phyloP scores from a whole-genome alignment of 2,329 filamentous ascomycete genomes.

The Trichoderma sp. region DNA sequence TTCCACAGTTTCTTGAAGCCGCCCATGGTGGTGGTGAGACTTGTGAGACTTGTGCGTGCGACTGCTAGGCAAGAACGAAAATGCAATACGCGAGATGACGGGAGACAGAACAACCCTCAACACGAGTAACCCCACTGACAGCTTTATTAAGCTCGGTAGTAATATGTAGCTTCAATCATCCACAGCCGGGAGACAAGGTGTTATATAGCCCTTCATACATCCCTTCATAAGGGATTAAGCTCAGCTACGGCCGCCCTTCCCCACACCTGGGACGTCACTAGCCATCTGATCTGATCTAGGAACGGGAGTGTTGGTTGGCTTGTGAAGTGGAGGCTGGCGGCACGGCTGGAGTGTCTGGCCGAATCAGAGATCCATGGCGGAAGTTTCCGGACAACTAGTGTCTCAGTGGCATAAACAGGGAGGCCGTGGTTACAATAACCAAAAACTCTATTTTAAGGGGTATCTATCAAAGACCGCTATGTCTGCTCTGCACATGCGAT shows the following conservation, averaged over 20 bases:
- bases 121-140: no score
- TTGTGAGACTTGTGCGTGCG: not conserved
- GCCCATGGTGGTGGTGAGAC: not conserved
- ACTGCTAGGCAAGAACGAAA: no score
- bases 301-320: not conserved
- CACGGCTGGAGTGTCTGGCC: not conserved
- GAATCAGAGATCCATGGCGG: not conserved
- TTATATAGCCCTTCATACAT: not conserved
- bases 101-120: no score
- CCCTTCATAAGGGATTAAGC: not conserved
- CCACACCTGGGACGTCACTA: constrained; percentile 3
- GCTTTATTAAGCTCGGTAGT: no score
- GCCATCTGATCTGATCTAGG: not conserved
- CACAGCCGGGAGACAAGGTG: not conserved
- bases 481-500: not conserved
- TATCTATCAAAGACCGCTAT: constrained; percentile 13
- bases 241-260: not conserved
- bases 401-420: not conserved
- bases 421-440: not conserved
- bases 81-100: no score
- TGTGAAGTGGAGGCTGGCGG: constrained; percentile 9
- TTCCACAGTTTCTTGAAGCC: not conserved
- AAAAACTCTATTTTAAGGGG: not conserved
- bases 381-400: not conserved
- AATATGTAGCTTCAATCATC: not conserved